Base-by-base conservation (phyloP, 2,329 filamentous ascomycete genomes). In the Fusarium robinianum region DNA sequence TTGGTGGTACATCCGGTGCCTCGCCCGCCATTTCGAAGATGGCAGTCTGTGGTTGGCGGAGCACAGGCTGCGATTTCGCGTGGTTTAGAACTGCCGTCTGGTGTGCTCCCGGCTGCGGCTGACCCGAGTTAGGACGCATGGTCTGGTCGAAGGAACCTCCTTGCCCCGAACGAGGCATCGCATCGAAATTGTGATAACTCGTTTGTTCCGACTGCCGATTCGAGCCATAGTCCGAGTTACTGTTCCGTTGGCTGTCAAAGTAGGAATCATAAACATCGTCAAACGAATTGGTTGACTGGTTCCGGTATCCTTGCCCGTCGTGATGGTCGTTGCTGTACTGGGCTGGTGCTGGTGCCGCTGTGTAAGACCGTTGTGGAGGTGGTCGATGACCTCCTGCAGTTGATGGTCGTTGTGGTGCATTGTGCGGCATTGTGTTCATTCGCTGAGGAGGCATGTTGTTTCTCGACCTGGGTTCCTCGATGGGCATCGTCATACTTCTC, bases 21-120 rank as follows among this genome's bases (percentile, higher is more conserved):
- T 88, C 83, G 17, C 72, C 77, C 2, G 80, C 83, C 77, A 91
- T 85, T 60, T 90, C 88, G 55, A 90, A 90, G 2, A 87, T 77
- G 7, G 86, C 87, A 3, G 81, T 75, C 57, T 87, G 81, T 4
- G 79, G 76, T 53, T 82, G 76, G 23, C 80, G 75, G 45, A 87
- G 68, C 60, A 87, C 79, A 19, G 84, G 83, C 60, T 88, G 84
- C 8, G 84, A 88, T 53, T 83, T 83, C 11, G 82, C 80, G 47
- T 78, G 77, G 46, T 73, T 79, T 36, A 84, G 65, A 54, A 80
- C 75, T 15, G 75, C 78, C 24, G 69, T 75, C 61, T 71, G 76
- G 55, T 68, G 78, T 41, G 68, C 77, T 48, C 71, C 77, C 42
- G 65, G 73, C 41, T 79, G 76, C n/a, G 73, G 65, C 50, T 68